Evolutionary conservation across 208 protist species (phyloP), one percentile per base, ranked within the genome.

Genomic region (Trypanosoma mega): DNA sequence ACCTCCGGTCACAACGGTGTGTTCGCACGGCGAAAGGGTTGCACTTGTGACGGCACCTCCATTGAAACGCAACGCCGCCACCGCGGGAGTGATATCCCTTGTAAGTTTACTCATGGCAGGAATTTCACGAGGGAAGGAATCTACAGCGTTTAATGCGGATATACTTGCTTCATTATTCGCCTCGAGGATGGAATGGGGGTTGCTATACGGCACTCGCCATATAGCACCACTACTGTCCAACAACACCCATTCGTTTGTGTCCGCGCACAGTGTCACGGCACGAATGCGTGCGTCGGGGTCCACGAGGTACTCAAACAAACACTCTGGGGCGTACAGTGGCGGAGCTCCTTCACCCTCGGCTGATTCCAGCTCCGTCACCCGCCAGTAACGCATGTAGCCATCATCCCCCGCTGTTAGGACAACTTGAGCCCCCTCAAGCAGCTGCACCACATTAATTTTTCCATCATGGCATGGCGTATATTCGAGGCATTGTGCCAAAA

Each of bases 301-400:
- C 5, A 98, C 75, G 33, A 54, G 52, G 20, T 90, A 66, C 63
- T 97, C 84, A 26, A 71, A 68, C n/a, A 97, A 47, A 30, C 94
- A 97, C 9, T 75, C 50, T 1, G 97, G 75, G 0, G 71, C 68
- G 64, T 90, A 91, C 24, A 90, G 51, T 11, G 78, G 80, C 11
- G 80, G 78, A n/a, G 85, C 62, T 31, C 97, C 96, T 0, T 61
- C 71, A 5, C 90, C 81, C 45, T 98, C 94, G 0, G 94, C 97
- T 20, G 76, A 59, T 46, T 98, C 97, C 31, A 99, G 69, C 61
- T 94, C 80, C 7, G 72, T 77, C 47, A 95, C 73, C 41, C 87
- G 63, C 97, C 97, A 99, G 51, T 92, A 92, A n/a, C 95, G 80
- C 44, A 99, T 87, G 55, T 83, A 94, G 21, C 98, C 98, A 67